Base-by-base conservation (phyloP, 805 yeast genomes). In the Metschnikowia santaceciliae region DNA sequence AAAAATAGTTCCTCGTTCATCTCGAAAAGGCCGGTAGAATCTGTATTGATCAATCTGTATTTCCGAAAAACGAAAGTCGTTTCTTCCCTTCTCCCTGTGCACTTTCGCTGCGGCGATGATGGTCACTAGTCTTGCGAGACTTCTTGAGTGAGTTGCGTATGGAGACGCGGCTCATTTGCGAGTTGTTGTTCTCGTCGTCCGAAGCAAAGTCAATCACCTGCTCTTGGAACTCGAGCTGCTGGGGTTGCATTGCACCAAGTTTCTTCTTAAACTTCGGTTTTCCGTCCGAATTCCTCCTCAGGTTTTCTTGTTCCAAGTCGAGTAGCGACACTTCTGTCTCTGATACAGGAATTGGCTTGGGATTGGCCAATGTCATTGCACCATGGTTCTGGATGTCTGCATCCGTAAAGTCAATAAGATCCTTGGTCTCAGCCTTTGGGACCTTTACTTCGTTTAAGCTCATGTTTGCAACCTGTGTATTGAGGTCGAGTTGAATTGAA, bases 191-290 rank as follows among this genome's bases (percentile, higher is more conserved):
- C 49, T 74, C 78, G 54, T 74, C 77, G 54, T 74, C 78, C 11
- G 76, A 71, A 1, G 73, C 78, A 65, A 72, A 74, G 55, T 74
- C 78, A 50, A 74, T 68, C 3, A 73, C 75, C 52, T 74, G 76
- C 55, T 74, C 77, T 53, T 71, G 71, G 32, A 73, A 67, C 26
- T 58, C 65, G 37, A 72, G 56, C 8, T 64, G 58, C 3, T 71
- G 72, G 15, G 60, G 56, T 45, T 62, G 67, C 23, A 60, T 55
- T 3, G 67, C 63, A 0, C 69, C 58, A 13, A 67, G 53, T 43
- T 69, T 56, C 56, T 71, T 73, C 51, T 68, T 72, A 56, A 63
- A 70, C 44, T 57, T 64, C 3, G 69, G 72, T 44, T 61, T 64
- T 10, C 41, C 33, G 15, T 47, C 55, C 3, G 41, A 42, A 19